Conservation (phyloP, 225 moss, liverwort and hornwort genomes). For the Pleurozium schreberi region DNA sequence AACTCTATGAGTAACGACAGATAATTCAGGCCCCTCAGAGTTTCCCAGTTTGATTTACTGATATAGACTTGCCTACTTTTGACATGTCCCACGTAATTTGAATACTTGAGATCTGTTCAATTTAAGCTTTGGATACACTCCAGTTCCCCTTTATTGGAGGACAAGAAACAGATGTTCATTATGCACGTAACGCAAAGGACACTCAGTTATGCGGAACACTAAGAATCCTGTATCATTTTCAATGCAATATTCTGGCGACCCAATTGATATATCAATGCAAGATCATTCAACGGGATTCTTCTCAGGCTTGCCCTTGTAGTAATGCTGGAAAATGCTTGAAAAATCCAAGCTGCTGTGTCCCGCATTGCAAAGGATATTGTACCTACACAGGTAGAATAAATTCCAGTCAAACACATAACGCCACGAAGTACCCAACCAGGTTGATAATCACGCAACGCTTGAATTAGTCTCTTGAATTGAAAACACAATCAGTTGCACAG, state of each 20-base stretch:
- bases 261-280: no score
- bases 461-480: neutral
- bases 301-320: constrained; percentile 57
- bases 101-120: neutral
- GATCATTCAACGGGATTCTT: neutral
- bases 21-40: no score
- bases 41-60: neutral
- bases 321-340: constrained; percentile 60
- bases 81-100: neutral
- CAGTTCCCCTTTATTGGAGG: neutral
- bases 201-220: neutral
- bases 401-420: neutral
- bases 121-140: neutral
- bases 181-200: neutral
- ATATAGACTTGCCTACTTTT: neutral
- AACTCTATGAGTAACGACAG: neutral
- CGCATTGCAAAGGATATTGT: constrained; percentile 40
- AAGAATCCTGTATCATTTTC: neutral
- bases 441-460: neutral
- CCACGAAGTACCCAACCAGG: neutral
- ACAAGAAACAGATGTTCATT: neutral
- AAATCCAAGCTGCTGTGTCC: constrained; percentile 67
- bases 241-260: no score
- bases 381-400: constrained; percentile 27
- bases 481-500: neutral